Evolutionary conservation across 495 filamentous ascomycete genomes (phyloP).

Genomic region (Cairneyella variabilis): DNA sequence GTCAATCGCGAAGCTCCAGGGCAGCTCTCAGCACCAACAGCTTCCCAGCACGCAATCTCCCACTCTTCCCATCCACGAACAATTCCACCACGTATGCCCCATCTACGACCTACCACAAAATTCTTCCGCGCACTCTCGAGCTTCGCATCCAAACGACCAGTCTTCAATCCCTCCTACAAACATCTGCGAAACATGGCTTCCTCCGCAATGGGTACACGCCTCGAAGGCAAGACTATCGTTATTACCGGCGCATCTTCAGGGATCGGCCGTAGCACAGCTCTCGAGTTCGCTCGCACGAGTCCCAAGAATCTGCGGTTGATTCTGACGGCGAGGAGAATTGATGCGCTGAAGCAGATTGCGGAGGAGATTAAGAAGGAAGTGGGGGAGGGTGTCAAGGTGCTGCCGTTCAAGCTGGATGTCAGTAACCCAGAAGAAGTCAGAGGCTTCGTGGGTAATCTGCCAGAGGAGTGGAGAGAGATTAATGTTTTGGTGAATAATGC

Average conservation of each 20-base stretch:
- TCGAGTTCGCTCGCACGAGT: conserved; percentile 87
- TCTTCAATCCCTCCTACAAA: background rate
- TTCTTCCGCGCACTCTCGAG: conserved; percentile 15
- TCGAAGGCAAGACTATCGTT: conserved; percentile 89
- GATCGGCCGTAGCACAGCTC: conserved; percentile 79
- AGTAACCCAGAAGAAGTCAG: conserved; percentile 73
- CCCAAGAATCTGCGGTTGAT: conserved; percentile 81
- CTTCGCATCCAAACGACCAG: background rate
- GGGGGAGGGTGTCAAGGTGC: conserved; percentile 74
- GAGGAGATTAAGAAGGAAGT: conserved; percentile 74
- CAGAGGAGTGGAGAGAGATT: conserved; percentile 80
- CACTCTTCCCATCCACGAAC: background rate
- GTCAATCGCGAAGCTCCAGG: no score
- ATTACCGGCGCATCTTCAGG: conserved; percentile 93
- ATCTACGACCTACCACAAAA: conserved; percentile 2
- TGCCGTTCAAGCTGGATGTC: conserved; percentile 82
- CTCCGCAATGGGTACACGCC: conserved; percentile 73
- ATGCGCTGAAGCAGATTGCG: conserved; percentile 71
- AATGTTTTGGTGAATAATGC: conserved; percentile 96
- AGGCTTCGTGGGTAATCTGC: conserved; percentile 68
- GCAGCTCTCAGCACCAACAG: no score
- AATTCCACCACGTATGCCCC: conserved; percentile 15
- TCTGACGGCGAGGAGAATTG: conserved; percentile 79
- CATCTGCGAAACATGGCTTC: conserved; percentile 57
- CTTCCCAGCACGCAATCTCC: no score